Conservation (phyloP, 176 grass and related monocot species). For the Cymbopogon citratus region DNA sequence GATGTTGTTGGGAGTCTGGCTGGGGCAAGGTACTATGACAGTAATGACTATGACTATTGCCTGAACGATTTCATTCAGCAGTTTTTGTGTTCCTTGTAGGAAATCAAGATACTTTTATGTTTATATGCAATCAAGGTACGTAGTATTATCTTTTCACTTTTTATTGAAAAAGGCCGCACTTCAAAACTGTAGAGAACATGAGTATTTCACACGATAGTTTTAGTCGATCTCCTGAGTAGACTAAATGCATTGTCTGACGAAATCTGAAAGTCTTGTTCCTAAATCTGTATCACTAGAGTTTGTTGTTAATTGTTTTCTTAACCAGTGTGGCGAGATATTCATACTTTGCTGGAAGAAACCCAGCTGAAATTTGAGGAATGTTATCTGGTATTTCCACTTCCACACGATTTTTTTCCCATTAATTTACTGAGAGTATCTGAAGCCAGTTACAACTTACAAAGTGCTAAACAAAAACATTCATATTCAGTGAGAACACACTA, state of each 20-base stretch:
- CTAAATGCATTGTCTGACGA: no score
- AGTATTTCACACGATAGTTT: not conserved
- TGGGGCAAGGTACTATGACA: no score
- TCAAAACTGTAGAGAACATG: not conserved
- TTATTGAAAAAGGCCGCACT: not conserved
- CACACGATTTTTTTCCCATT: not conserved
- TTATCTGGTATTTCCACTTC: conserved; percentile 37
- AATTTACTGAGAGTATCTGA: no score
- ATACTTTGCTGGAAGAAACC: conserved; percentile 43
- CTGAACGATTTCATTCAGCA: no score
- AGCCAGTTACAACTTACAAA: no score
- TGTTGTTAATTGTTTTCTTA: no score
- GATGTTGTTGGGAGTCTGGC: no score
- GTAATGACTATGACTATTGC: no score
- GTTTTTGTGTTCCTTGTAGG: not conserved
- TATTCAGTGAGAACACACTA: not conserved
- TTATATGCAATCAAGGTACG: not conserved
- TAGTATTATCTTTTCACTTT: not conserved
- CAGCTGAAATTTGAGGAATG: conserved; percentile 62
- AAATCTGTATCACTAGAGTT: no score
- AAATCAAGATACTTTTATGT: not conserved
- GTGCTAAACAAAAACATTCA: not conserved
- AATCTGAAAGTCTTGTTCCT: no score
- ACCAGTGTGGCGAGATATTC: no score
- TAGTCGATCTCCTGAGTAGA: not conserved